phyloP scores from a whole-genome alignment of 2,329 filamentous ascomycete genomes.

The Alternaria gansuensis region DNA sequence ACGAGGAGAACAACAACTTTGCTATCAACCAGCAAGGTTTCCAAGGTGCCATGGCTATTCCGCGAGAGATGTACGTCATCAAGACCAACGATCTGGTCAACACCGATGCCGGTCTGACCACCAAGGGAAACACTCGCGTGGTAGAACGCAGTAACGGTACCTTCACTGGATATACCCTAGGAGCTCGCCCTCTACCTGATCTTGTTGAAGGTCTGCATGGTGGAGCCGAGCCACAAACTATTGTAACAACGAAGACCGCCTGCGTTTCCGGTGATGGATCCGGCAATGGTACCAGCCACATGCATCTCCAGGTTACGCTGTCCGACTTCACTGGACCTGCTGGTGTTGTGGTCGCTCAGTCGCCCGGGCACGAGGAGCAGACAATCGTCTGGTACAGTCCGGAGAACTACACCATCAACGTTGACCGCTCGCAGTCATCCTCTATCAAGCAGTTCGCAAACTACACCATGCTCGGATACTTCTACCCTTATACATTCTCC shows the following conservation, averaged over 20 bases:
- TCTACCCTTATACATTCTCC: conserved; percentile 56
- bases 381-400: conserved; percentile 59
- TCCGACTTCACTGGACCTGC: conserved; percentile 52
- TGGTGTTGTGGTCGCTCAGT: conserved; percentile 56
- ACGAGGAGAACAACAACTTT: conserved; percentile 57
- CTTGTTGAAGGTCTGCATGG: conserved; percentile 54
- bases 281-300: conserved; percentile 48
- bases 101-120: conserved; percentile 43
- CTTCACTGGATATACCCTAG: conserved; percentile 57
- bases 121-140: conserved; percentile 50
- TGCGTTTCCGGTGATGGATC: conserved; percentile 37
- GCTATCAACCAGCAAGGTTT: conserved; percentile 55
- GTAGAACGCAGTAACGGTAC: conserved; percentile 50
- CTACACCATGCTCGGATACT: conserved; percentile 57
- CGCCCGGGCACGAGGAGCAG: conserved; percentile 55
- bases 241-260: conserved; percentile 26
- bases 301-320: conserved; percentile 55
- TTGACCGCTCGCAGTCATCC: conserved; percentile 57
- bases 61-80: conserved; percentile 59
- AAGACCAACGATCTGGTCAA: conserved; percentile 54
- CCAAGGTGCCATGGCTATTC: conserved; percentile 57
- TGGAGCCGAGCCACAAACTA: conserved; percentile 35
- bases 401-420: conserved; percentile 57
- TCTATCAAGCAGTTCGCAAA: conserved; percentile 55
- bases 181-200: conserved; percentile 56